phyloP scores from a whole-genome alignment of 768 basidiomycete species.

The Rhodosporidiobolus sp. region DNA sequence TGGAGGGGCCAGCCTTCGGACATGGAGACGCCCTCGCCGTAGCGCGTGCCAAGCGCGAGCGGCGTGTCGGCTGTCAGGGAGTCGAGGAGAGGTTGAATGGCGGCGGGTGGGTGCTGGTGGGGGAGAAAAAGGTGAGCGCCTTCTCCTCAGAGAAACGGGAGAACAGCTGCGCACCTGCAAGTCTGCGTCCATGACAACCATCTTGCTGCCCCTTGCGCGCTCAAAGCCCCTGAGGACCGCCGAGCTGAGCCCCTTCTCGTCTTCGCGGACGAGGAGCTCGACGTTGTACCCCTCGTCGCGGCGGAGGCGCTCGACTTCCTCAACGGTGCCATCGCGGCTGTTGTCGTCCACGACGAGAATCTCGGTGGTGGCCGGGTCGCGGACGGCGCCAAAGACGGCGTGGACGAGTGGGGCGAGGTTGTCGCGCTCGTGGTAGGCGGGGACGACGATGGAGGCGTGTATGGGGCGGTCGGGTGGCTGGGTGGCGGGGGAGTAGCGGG shows the following conservation, averaged over 20 bases:
- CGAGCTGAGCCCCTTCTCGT: slow-evolving; percentile 43
- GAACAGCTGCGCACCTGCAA: slow-evolving; percentile 36
- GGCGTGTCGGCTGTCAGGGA: slow-evolving; percentile 34
- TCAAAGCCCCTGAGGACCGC: slow-evolving; percentile 45
- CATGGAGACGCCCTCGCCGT: slow-evolving; percentile 44
- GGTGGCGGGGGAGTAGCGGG: slow-evolving; percentile 13
- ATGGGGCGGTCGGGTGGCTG: slow-evolving; percentile 19
- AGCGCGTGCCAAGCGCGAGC: slow-evolving; percentile 44
- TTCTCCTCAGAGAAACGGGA: no score
- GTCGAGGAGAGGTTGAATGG: slow-evolving; percentile 38
- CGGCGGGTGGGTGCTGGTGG: slow-evolving; percentile 43
- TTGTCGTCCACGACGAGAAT: slow-evolving; percentile 46
- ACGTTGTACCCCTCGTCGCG: slow-evolving; percentile 42
- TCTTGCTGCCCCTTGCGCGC: slow-evolving; percentile 37
- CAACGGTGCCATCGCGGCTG: slow-evolving; percentile 41
- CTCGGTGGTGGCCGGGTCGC: slow-evolving; percentile 33
- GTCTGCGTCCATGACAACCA: slow-evolving; percentile 46
- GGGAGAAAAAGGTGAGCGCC: slow-evolving; percentile 4
- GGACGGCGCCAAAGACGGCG: slow-evolving; percentile 34
- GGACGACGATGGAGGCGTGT: slow-evolving; percentile 41
- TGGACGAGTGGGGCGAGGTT: slow-evolving; percentile 43
- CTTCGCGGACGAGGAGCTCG: slow-evolving; percentile 37
- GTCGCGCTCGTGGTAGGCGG: slow-evolving; percentile 43
- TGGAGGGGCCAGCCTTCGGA: slow-evolving; percentile 45
- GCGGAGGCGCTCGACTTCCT: slow-evolving; percentile 33